Evolutionary conservation across 345 rosid genomes (phyloP).

Genomic region (Rhizophora apiculata): DNA sequence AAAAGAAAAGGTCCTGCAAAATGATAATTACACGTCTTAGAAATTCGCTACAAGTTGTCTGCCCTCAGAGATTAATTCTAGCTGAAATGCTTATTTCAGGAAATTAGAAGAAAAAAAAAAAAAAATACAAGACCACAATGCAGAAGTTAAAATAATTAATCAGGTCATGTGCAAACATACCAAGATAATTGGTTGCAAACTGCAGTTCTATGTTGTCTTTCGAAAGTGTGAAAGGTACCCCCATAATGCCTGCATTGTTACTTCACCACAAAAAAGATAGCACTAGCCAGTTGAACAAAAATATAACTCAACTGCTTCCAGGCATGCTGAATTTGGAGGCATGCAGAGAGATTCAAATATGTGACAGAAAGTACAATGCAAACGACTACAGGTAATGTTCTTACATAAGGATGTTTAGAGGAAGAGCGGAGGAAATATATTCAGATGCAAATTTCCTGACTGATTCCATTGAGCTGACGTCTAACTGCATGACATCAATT

Average conservation of each 20-base stretch:
- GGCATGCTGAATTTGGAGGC: too few species aligned
- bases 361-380: background rate
- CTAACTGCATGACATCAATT: conserved; percentile 38
- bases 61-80: background rate
- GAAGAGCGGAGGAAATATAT: conserved; percentile 29
- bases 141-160: background rate
- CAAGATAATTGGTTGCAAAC: conserved; percentile 33
- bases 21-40: conserved; percentile 2
- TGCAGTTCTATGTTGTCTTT: conserved; percentile 31
- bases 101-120: too few species aligned
- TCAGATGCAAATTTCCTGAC: conserved; percentile 36
- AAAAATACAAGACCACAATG: background rate
- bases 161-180: conserved; percentile 4
- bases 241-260: conserved; percentile 39
- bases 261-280: conserved; percentile 13
- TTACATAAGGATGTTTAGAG: conserved; percentile 44
- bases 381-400: background rate
- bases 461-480: conserved; percentile 42
- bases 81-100: background rate
- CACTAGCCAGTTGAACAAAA: background rate
- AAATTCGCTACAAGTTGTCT: too few species aligned
- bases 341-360: too few species aligned
- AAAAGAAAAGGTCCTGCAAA: conserved; percentile 53
- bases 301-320: too few species aligned
- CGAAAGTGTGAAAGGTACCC: conserved; percentile 33